phyloP scores from a whole-genome alignment of 495 filamentous ascomycete species.

The Trichoderma asperelloides region DNA sequence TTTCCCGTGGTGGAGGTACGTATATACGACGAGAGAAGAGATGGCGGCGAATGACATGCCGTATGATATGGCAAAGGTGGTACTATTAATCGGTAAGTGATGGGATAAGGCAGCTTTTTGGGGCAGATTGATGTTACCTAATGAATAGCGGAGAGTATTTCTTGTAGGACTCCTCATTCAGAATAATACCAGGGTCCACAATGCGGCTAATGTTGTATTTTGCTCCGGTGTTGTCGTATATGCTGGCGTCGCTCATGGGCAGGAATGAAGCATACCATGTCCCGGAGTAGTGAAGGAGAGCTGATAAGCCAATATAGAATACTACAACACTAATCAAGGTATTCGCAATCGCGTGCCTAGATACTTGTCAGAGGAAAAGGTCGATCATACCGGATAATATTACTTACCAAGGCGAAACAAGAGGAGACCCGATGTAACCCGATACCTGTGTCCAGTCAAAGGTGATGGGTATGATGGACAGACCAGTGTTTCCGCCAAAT shows the following conservation, averaged over 20 bases:
- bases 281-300: slow-evolving; percentile 54
- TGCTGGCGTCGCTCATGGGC: slow-evolving; percentile 49
- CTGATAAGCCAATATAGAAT: slow-evolving; percentile 41
- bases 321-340: slow-evolving; percentile 51
- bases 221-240: slow-evolving; percentile 53
- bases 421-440: slow-evolving; percentile 47
- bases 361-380: background rate
- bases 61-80: slow-evolving; percentile 55
- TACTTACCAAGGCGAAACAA: slow-evolving; percentile 49
- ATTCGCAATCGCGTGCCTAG: slow-evolving; percentile 49
- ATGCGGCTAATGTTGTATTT: slow-evolving; percentile 48
- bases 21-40: slow-evolving; percentile 55
- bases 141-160: slow-evolving; percentile 55
- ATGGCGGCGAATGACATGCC: slow-evolving; percentile 66
- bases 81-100: slow-evolving; percentile 22
- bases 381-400: background rate
- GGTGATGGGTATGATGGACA: slow-evolving; percentile 52
- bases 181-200: slow-evolving; percentile 39
- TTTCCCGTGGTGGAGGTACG: slow-evolving; percentile 55
- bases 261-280: slow-evolving; percentile 53
- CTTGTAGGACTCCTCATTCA: slow-evolving; percentile 47
- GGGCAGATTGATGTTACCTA: slow-evolving; percentile 23
- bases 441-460: slow-evolving; percentile 60
- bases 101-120: background rate
- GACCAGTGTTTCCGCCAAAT: slow-evolving; percentile 55